Conservation (phyloP, 73 alveolate genomes). For the Paramecium tetraurelia region DNA sequence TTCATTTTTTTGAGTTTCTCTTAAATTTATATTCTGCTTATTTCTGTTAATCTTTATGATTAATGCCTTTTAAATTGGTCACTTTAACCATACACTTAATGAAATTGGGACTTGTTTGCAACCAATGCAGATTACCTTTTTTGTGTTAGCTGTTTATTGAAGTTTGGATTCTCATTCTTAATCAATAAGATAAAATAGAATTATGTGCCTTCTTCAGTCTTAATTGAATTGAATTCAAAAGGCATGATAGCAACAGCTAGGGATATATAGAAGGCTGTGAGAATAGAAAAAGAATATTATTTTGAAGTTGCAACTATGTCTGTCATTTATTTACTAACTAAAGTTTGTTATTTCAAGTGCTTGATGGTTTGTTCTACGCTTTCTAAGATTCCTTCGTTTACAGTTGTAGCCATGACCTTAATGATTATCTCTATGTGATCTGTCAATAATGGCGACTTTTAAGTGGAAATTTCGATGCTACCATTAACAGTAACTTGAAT, state of each 20-base stretch:
- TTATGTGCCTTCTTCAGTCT: background rate
- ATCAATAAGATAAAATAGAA: background rate
- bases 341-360: background rate
- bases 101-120: background rate
- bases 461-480: background rate
- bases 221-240: background rate
- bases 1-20: background rate
- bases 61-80: background rate
- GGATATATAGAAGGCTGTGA: background rate
- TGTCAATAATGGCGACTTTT: background rate
- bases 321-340: background rate
- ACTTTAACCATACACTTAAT: background rate
- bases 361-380: background rate
- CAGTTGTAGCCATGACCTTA: background rate
- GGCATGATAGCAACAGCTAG: background rate
- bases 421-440: background rate
- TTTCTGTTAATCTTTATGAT: background rate
- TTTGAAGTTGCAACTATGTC: background rate
- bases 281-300: background rate
- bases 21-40: background rate
- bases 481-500: background rate
- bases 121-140: background rate
- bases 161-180: conserved; percentile 14
- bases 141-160: background rate
- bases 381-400: background rate